These are phyloP conservation scores for Paraphoma sp. DNA, from an alignment of 2,329 filamentous ascomycete genomes.

Conservation along the genomic window DNA sequence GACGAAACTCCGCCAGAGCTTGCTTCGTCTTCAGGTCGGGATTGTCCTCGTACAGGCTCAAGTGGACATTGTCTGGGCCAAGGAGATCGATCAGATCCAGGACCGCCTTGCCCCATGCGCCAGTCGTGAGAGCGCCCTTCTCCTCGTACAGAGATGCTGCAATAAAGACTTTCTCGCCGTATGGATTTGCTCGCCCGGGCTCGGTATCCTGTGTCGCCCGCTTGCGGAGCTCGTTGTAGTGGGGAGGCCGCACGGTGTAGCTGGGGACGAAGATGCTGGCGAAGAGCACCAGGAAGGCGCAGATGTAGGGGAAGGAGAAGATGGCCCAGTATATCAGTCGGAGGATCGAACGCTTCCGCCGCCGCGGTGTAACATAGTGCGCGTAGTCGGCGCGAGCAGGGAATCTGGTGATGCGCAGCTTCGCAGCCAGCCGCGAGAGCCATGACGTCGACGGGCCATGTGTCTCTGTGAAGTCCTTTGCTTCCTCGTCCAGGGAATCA, in stretches of 20 bases:
- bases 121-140: constrained; percentile 64
- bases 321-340: constrained; percentile 40
- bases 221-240: constrained; percentile 56
- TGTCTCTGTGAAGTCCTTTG: constrained; percentile 20
- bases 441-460: constrained; percentile 30
- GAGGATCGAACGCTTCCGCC: constrained; percentile 38
- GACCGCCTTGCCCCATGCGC: constrained; percentile 69
- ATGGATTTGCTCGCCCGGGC: constrained; percentile 57
- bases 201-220: constrained; percentile 30
- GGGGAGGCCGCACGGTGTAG: constrained; percentile 61
- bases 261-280: constrained; percentile 61
- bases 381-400: constrained; percentile 37
- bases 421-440: constrained; percentile 22
- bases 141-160: constrained; percentile 74
- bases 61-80: constrained; percentile 70
- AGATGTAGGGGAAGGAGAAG: constrained; percentile 41
- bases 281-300: constrained; percentile 49
- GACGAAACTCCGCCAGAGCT: constrained; percentile 62
- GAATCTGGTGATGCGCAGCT: constrained; percentile 31
- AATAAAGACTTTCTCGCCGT: constrained; percentile 74
- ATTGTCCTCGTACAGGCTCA: constrained; percentile 78
- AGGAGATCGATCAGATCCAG: constrained; percentile 69
- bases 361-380: constrained; percentile 42
- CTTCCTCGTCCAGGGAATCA: constrained; percentile 28
- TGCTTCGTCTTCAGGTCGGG: constrained; percentile 63